Base-by-base conservation (phyloP, 441 rosid genomes). In the Corymbia citriodora region DNA sequence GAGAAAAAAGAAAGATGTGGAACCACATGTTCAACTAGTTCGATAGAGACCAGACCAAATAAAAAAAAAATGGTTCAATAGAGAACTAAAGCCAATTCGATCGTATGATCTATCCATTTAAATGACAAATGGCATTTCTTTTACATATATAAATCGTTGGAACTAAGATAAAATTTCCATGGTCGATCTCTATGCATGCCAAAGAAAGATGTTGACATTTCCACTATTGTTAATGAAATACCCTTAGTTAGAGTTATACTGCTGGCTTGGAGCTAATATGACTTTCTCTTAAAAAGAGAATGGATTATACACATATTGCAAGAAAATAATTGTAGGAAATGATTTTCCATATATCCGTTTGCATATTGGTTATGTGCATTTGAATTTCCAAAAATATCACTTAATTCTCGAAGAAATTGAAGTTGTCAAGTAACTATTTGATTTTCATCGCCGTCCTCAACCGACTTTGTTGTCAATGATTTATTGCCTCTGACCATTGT, bases 401-500 rank as follows among this genome's bases (percentile, higher is more conserved):
- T 10, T 9, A 2, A 5, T 8, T 68, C 3, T n/a, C 16, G 8
- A 31, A 31, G 8, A n/a, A 68, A 16, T 1, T 16, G 19, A 68
- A 31, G 33, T 16, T 16, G 40, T 31, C 8, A 6, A 45, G 0
- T 21, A 36, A 74, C 4, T 0, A 40, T 6, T 36, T 6, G 1
- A 36, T 9, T 15, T 74, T 7, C 10, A 11, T 4, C 1, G 0
- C 5, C 0, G 2, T 74, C 50, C 21, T 10, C 50, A 5, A 1
- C 21, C 4, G 25, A 36, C 15, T 74, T 74, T 9, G 21, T 74
- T 6, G 0, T 0, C 3, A 11, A 19, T 0, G 7, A 10, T 74
- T 11, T n/a, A n/a, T 10, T 36, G 3, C 8, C 4, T 14, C 1
- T 0, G 0, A 19, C 49, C 8, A 10, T 6, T 5, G 15, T 68